These are phyloP conservation scores for Toxoplasma gondii DNA, from an alignment of 169 alveolate genomes.

Conservation along the genomic window DNA sequence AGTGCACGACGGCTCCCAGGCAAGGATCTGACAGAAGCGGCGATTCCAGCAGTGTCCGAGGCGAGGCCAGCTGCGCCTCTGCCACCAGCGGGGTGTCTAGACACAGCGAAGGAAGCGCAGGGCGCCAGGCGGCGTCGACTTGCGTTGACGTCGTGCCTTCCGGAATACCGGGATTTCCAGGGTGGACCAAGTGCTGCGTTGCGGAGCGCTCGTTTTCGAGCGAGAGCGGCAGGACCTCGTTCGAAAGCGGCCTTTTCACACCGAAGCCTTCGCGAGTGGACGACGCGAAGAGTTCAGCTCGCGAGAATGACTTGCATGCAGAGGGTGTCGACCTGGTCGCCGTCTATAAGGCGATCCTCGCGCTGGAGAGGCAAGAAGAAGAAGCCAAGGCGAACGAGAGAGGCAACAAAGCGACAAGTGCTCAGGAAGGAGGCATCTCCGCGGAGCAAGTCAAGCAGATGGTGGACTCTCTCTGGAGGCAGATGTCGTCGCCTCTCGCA, in stretches of 20 bases:
- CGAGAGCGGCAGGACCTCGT: not conserved
- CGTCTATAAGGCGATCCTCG: not conserved
- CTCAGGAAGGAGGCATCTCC: too few species aligned
- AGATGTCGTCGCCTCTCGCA: too few species aligned
- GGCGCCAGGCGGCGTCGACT: not conserved
- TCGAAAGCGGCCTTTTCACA: not conserved
- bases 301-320: not conserved
- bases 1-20: too few species aligned
- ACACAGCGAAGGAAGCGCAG: too few species aligned
- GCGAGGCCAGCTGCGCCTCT: too few species aligned
- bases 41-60: too few species aligned
- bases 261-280: conserved; percentile 4
- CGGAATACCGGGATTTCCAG: not conserved
- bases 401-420: not conserved
- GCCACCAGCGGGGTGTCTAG: too few species aligned
- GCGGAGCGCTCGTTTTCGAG: not conserved
- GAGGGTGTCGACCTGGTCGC: conserved; percentile 7
- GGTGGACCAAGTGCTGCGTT: not conserved
- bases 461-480: too few species aligned
- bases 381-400: not conserved
- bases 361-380: not conserved
- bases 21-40: too few species aligned
- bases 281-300: not conserved
- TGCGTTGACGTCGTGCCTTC: not conserved
- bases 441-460: too few species aligned